Evolutionary conservation across 2,329 filamentous ascomycete genomes (phyloP).

Genomic region (Emydomyces testavorans): DNA sequence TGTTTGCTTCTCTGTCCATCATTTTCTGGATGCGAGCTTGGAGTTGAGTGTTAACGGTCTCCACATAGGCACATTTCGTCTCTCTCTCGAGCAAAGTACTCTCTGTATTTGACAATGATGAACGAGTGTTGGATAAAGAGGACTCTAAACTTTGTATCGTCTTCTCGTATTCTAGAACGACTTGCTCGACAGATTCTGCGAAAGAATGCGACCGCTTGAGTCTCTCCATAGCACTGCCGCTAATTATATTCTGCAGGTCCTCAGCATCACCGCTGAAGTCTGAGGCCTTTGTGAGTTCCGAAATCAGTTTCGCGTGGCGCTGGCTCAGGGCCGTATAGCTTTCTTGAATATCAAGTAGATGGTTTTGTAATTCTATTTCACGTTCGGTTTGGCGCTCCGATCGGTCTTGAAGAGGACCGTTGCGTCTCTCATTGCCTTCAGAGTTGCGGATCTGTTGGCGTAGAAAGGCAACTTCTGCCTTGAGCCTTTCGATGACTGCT

Average conservation of each 20-base stretch:
- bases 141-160: slow-evolving; percentile 90
- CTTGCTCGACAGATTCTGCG: slow-evolving; percentile 87
- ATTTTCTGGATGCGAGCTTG: slow-evolving; percentile 85
- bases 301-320: slow-evolving; percentile 88
- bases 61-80: slow-evolving; percentile 81
- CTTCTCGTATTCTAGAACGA: slow-evolving; percentile 96
- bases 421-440: slow-evolving; percentile 51
- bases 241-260: slow-evolving; percentile 44
- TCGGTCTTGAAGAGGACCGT: slow-evolving; percentile 54
- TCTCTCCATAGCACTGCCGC: slow-evolving; percentile 70
- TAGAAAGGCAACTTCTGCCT: slow-evolving; percentile 85
- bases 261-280: slow-evolving; percentile 44
- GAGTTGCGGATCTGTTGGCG: slow-evolving; percentile 83
- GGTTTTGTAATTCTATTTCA: slow-evolving; percentile 83
- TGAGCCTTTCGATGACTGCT: slow-evolving; percentile 80
- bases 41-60: slow-evolving; percentile 83
- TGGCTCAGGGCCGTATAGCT: slow-evolving; percentile 86
- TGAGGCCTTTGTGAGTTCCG: slow-evolving; percentile 78
- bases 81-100: slow-evolving; percentile 83
- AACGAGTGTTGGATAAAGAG: slow-evolving; percentile 76
- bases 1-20: slow-evolving; percentile 79
- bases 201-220: slow-evolving; percentile 93
- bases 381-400: slow-evolving; percentile 69
- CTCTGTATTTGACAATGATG: slow-evolving; percentile 72
- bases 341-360: slow-evolving; percentile 83